A percentile compares a stretch with the other conserved stretches of the same genome.
phyloP scores from a whole-genome alignment of 2,329 filamentous ascomycete genomes.

The Verruconis gallopava region DNA sequence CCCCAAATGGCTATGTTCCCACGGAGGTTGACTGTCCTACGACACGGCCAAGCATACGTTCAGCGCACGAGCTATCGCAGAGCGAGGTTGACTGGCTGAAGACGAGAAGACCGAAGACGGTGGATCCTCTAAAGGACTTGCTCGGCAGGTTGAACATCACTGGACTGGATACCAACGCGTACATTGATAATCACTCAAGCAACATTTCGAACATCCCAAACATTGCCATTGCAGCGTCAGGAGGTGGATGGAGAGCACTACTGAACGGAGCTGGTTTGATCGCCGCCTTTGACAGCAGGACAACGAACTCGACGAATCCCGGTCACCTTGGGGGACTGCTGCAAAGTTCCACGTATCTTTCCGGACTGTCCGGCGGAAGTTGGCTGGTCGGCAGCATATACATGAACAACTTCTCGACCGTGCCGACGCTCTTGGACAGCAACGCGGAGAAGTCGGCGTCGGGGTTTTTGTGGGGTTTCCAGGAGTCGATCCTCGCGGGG shows the following conservation, averaged over 20 bases:
- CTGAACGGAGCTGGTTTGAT: slow-evolving; percentile 71
- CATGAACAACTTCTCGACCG: slow-evolving; percentile 63
- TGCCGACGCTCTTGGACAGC: slow-evolving; percentile 42
- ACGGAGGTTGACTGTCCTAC: slow-evolving; percentile 54
- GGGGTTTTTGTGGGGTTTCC: slow-evolving; percentile 48
- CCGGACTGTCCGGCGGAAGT: slow-evolving; percentile 68
- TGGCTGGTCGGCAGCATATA: slow-evolving; percentile 79
- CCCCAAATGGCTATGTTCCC: slow-evolving; percentile 49
- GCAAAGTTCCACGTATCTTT: slow-evolving; percentile 68
- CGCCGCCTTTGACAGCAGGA: slow-evolving; percentile 66
- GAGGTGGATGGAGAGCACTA: slow-evolving; percentile 78
- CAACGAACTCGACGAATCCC: slow-evolving; percentile 42
- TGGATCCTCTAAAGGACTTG: slow-evolving; percentile 62
- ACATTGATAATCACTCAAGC: slow-evolving; percentile 47
- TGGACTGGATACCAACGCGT: slow-evolving; percentile 63
- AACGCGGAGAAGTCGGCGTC: slow-evolving; percentile 8
- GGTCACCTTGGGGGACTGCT: slow-evolving; percentile 71
- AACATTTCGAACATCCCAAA: slow-evolving; percentile 50
- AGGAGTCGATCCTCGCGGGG: slow-evolving; percentile 47
- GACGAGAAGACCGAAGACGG: slow-evolving; percentile 56
- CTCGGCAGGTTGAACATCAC: slow-evolving; percentile 59
- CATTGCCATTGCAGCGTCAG: slow-evolving; percentile 66
- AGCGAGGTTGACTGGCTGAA: slow-evolving; percentile 65
- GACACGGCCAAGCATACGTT: slow-evolving; percentile 54
- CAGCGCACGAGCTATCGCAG: slow-evolving; percentile 47